Evolutionary conservation across 331 rosid genomes (phyloP).

Genomic region (Pyrus hybrid): DNA sequence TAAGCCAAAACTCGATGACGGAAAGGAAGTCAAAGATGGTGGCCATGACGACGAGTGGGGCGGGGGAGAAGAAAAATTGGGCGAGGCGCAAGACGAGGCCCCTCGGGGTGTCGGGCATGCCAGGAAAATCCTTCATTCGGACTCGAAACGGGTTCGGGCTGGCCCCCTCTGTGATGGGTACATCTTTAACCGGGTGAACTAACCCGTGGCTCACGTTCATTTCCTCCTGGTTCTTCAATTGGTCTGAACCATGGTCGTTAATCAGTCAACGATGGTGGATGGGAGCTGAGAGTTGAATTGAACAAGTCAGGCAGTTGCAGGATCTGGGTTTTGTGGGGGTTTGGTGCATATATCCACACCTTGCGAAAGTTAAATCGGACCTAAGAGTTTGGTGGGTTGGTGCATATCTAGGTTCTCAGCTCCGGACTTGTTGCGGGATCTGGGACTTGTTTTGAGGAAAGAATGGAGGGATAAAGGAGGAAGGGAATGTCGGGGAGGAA

Average conservation of each 20-base stretch:
- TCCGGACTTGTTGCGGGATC: too few relatives aligned
- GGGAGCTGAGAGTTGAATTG: background rate
- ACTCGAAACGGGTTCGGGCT: slow-evolving; percentile 38
- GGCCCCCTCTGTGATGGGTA: slow-evolving; percentile 32
- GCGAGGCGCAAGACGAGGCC: slow-evolving; percentile 54
- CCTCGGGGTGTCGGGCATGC: too few relatives aligned
- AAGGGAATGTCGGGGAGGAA: too few relatives aligned
- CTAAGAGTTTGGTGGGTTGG: too few relatives aligned
- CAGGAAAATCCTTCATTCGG: slow-evolving; percentile 66
- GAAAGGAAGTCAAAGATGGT: slow-evolving; percentile 67
- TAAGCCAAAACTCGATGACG: slow-evolving; percentile 43
- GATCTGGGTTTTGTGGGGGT: background rate
- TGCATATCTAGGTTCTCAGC: too few relatives aligned
- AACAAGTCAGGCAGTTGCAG: background rate
- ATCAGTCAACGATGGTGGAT: background rate
- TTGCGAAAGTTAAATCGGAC: too few relatives aligned
- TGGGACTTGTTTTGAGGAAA: too few relatives aligned
- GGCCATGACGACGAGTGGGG: slow-evolving; percentile 41
- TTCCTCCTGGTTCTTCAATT: slow-evolving; percentile 21
- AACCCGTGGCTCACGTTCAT: slow-evolving; percentile 83
- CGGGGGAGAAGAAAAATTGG: slow-evolving; percentile 49
- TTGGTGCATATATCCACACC: too few relatives aligned
- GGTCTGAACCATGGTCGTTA: background rate
- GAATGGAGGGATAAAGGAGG: too few relatives aligned
- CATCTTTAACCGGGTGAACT: slow-evolving; percentile 71